These are phyloP conservation scores for Pichia sp. DNA, from an alignment of 1,139 yeast genomes.

Conservation along the genomic window DNA sequence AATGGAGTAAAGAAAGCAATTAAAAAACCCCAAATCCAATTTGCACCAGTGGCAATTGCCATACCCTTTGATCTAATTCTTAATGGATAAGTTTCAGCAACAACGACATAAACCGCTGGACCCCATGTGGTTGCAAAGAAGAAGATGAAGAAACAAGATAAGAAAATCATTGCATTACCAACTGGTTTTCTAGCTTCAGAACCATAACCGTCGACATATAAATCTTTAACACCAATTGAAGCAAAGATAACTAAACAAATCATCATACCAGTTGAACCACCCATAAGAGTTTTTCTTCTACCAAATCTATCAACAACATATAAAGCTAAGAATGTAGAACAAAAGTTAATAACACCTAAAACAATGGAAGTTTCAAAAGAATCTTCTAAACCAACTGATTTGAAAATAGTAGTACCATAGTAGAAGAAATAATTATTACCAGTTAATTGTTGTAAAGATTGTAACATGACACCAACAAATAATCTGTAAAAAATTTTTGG, in stretches of 20 bases:
- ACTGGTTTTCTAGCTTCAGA: conserved; percentile 38
- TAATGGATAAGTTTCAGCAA: conserved; percentile 73
- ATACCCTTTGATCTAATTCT: conserved; percentile 77
- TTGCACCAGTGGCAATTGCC: conserved; percentile 67
- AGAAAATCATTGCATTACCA: conserved; percentile 72
- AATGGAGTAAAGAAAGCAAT: conserved; percentile 74
- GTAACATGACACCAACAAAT: conserved; percentile 56
- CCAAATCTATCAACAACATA: conserved; percentile 65
- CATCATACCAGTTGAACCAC: conserved; percentile 61
- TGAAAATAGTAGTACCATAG: conserved; percentile 72
- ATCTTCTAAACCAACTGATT: conserved; percentile 67
- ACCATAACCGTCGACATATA: conserved; percentile 49
- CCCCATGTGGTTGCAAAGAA: conserved; percentile 88
- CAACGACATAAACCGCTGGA: conserved; percentile 71
- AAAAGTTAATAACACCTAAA: conserved; percentile 73
- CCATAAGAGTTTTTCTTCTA: conserved; percentile 58
- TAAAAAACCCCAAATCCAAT: conserved; percentile 76
- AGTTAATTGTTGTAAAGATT: conserved; percentile 69
- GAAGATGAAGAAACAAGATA: conserved; percentile 74
- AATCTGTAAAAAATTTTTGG: conserved; percentile 64
- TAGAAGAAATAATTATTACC: conserved; percentile 81
- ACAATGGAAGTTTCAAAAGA: conserved; percentile 73
- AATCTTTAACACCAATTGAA: conserved; percentile 57
- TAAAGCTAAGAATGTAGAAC: conserved; percentile 63
- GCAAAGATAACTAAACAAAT: conserved; percentile 62